Percentiles rank a stretch among this genome's conserved stretches.
These are phyloP conservation scores for Euclidium syriacum DNA, from an alignment of 345 rosid genomes.

Conservation along the genomic window DNA sequence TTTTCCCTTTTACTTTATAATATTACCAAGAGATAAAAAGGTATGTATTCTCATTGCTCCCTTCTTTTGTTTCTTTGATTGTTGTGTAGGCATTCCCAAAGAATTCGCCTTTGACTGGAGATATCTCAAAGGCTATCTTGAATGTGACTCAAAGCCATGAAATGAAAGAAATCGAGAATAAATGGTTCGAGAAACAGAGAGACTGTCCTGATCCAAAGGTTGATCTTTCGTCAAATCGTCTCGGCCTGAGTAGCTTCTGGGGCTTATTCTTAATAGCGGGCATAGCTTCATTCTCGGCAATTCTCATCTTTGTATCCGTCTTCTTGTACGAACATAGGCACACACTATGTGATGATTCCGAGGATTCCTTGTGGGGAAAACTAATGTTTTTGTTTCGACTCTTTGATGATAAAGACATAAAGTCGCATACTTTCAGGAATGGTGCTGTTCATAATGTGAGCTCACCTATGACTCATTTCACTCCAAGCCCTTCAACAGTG, in stretches of 20 bases:
- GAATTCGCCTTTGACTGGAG: slow-evolving; percentile 33
- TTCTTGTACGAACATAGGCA: slow-evolving; percentile 19
- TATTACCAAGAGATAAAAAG: neutral
- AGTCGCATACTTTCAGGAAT: slow-evolving; percentile 29
- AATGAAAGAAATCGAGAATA: slow-evolving; percentile 24
- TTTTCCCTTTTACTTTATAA: neutral
- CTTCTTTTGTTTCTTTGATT: neutral
- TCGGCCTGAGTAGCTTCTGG: slow-evolving; percentile 34
- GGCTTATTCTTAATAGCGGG: slow-evolving; percentile 45
- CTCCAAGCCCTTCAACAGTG: slow-evolving; percentile 14
- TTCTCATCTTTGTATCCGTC: slow-evolving; percentile 14
- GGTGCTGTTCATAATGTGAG: slow-evolving; percentile 8
- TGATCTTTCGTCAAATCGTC: slow-evolving; percentile 25
- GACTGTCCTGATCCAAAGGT: slow-evolving; percentile 15
- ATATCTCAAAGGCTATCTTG: slow-evolving; percentile 45
- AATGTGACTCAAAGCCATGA: slow-evolving; percentile 29
- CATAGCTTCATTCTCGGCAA: slow-evolving; percentile 30
- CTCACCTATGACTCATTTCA: slow-evolving; percentile 17
- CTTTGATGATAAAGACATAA: slow-evolving; percentile 34
- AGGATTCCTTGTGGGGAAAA: slow-evolving; percentile 25
- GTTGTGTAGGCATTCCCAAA: slow-evolving; percentile 34
- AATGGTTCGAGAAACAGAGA: neutral
- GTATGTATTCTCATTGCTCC: neutral
- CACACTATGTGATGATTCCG: slow-evolving; percentile 6
- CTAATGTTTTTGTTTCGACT: slow-evolving; percentile 10